Percentiles rank a stretch among this genome's conserved stretches.
Evolutionary conservation across 2,329 filamentous ascomycete species (phyloP).

Genomic region (Colletotrichum graminicola): DNA sequence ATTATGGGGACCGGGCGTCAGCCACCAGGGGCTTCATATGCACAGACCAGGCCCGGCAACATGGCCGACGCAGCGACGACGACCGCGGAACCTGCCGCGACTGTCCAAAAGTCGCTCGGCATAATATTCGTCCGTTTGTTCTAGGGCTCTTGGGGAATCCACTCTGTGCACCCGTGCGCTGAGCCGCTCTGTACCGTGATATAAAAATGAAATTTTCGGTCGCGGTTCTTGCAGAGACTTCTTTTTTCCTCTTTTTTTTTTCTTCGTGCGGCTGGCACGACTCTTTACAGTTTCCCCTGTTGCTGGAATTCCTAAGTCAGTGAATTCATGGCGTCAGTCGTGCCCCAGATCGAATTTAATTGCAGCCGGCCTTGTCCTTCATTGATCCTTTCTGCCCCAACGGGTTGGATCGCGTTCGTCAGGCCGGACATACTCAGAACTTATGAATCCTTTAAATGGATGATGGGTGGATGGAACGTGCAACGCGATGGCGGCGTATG

Average conservation of each 20-base stretch:
- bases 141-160: background rate
- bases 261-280: constrained; percentile 84
- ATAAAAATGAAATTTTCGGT: constrained; percentile 37
- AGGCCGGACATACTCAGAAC: constrained; percentile 58
- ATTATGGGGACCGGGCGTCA: constrained; percentile 26
- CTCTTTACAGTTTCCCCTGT: constrained; percentile 76
- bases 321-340: constrained; percentile 78
- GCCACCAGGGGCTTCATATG: background rate
- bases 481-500: background rate
- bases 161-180: constrained; percentile 21
- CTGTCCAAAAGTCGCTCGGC: background rate
- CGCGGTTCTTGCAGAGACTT: constrained; percentile 22
- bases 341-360: constrained; percentile 84
- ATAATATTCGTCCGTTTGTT: background rate
- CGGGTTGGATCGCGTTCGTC: constrained; percentile 46
- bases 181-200: constrained; percentile 25
- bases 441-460: too few species aligned
- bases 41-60: constrained; percentile 27
- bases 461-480: background rate
- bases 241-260: constrained; percentile 67
- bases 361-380: constrained; percentile 72
- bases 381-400: constrained; percentile 22
- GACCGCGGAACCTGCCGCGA: background rate
- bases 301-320: constrained; percentile 75
- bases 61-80: background rate